Base-by-base conservation (phyloP, 495 filamentous ascomycete genomes). In the Lasiosphaeria miniovina region DNA sequence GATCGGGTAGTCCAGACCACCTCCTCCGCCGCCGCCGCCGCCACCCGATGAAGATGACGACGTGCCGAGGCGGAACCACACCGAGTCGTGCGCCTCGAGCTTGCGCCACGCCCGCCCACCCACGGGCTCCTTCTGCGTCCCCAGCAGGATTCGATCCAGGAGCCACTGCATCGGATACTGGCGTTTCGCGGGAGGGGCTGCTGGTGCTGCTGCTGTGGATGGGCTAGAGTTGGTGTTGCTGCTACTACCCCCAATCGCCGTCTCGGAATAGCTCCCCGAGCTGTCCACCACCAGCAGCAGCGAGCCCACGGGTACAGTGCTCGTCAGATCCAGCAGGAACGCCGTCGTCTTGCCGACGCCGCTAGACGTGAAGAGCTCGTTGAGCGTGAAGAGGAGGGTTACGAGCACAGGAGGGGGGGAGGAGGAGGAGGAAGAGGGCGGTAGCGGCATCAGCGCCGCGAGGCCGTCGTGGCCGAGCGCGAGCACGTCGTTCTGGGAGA, bases 381-480 rank as follows among this genome's bases (percentile, higher is more conserved):
- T 98, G n/a, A 97, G 83, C 0, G 93, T 96, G 80, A 97, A 98
- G 73, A 97, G 86, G 0, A 97, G 72, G 0, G 94, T 96, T 4
- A 94, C 77, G 0, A 98, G 78, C 3, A 72, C 62, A 1, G 77
- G 73, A 0, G 48, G 8, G 41, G 31, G 24, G 0, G 65, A 66
- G 2, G 85, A 55, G 2, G 85, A 55, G 0, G 85, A 66, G 54
- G 14, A 64, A 4, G 9, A 14, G 14, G 2, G 10, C 10, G 40
- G 17, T 49, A 24, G 86, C 57, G 1, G 85, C 45, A 24, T 9
- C 65, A 53, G 10, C 65, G 49, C 4, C 24, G 24, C 24, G 24
- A 90, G 69, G 0, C 71, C 68, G 0, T 69, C 58, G 8, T 75
- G 72, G 3, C 72, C 62, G 1, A 86, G 61, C 5, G 71, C 58